Evolutionary conservation across 345 rosid species (phyloP).

Genomic region (Reutealis trisperma): DNA sequence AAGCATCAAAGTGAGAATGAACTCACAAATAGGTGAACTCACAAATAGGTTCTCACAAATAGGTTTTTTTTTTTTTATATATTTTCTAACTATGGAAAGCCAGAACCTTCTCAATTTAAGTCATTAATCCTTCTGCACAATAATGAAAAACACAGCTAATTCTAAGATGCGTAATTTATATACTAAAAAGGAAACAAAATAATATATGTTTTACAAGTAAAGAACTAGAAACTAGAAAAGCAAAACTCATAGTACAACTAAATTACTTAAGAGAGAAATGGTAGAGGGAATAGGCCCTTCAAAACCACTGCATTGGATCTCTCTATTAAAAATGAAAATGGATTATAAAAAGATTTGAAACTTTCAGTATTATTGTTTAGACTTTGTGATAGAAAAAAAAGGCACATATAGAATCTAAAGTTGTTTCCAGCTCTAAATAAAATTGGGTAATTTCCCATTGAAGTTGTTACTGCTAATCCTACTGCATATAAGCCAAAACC

Average conservation of each 20-base stretch:
- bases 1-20: neutral
- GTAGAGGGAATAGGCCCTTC: constrained; percentile 20
- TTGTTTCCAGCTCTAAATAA: neutral
- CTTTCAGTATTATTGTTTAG: too few species aligned
- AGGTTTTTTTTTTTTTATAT: neutral
- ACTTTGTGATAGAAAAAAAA: neutral
- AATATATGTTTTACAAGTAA: too few species aligned
- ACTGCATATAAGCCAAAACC: constrained; percentile 8
- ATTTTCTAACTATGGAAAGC: constrained; percentile 7
- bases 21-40: constrained; percentile 13
- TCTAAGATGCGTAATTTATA: neutral
- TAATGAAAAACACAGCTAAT: neutral
- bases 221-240: neutral
- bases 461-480: constrained; percentile 26
- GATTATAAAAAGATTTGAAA: too few species aligned
- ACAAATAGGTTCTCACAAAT: too few species aligned
- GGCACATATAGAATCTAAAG: neutral
- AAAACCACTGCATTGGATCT: constrained; percentile 24
- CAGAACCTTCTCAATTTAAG: constrained; percentile 20
- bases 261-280: constrained; percentile 10
- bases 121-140: constrained; percentile 2
- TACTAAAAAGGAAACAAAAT: neutral
- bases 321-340: constrained; percentile 1
- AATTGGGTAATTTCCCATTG: constrained; percentile 17
- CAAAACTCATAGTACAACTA: constrained; percentile 21